phyloP scores from a whole-genome alignment of 345 rosid species.

The Mangifera indica region DNA sequence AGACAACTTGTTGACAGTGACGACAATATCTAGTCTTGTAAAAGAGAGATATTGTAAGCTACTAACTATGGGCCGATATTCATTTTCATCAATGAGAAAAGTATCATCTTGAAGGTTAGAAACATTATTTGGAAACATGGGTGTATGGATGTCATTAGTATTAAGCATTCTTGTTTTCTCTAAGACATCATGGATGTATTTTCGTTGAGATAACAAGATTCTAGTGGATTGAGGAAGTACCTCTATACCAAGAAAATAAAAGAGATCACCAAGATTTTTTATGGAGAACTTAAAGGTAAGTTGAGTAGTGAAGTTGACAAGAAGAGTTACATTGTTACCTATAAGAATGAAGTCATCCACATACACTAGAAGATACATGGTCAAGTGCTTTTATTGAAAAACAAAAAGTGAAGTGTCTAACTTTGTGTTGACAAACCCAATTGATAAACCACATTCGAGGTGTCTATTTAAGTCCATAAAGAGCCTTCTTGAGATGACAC shows the following conservation, averaged over 20 bases:
- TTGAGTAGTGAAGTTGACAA: neutral
- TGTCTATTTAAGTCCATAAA: neutral
- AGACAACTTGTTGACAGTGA: no score
- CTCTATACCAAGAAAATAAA: neutral
- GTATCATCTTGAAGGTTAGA: no score
- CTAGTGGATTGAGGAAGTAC: neutral
- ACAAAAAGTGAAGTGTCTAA: no score
- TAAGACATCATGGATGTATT: no score
- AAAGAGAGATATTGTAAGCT: no score
- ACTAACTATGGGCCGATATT: neutral
- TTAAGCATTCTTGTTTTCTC: neutral
- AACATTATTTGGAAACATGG: neutral
- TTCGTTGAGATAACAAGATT: neutral
- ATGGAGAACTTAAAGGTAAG: neutral
- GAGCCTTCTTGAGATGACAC: no score
- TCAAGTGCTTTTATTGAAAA: no score
- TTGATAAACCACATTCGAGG: neutral
- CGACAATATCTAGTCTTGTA: no score
- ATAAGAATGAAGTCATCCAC: no score
- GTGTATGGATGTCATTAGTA: neutral
- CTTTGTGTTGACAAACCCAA: no score
- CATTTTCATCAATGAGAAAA: no score
- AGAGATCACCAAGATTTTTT: neutral
- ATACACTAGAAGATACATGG: no score
- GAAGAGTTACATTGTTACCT: neutral